Evolutionary conservation across 2,329 filamentous ascomycete genomes (phyloP).

Genomic region (Xenoacremonium recifei): DNA sequence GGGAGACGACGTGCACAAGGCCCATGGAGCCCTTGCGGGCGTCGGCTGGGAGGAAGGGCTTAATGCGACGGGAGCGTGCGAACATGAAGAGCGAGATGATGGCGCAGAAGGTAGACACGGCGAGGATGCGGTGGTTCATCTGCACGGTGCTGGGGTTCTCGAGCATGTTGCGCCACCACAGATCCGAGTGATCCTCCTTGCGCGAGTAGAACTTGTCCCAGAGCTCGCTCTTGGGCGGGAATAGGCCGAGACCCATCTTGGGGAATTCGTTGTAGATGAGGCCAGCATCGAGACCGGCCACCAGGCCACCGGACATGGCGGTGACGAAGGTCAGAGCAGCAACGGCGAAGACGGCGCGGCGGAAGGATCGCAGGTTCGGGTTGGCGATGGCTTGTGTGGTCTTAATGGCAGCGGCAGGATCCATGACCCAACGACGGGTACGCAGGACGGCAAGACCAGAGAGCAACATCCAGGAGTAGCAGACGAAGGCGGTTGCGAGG

Average conservation of each 20-base stretch:
- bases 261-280: conserved; percentile 99
- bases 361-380: conserved; percentile 71
- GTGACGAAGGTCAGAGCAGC: conserved; percentile 80
- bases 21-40: conserved; percentile 72
- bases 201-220: conserved; percentile 85
- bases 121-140: conserved; percentile 90
- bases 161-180: conserved; percentile 96
- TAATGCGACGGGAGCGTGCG: conserved; percentile 62
- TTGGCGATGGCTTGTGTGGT: conserved; percentile 61
- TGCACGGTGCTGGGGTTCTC: conserved; percentile 97
- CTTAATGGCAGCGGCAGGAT: conserved; percentile 62
- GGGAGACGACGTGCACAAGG: conserved; percentile 74
- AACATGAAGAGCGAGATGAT: conserved; percentile 81
- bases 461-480: conserved; percentile 92
- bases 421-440: conserved; percentile 66
- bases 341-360: conserved; percentile 68
- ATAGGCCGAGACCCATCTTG: conserved; percentile 82
- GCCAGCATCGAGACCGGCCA: conserved; percentile 92
- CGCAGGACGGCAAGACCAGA: conserved; percentile 84
- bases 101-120: conserved; percentile 81
- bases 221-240: conserved; percentile 79
- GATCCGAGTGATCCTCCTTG: conserved; percentile 71
- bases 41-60: conserved; percentile 57
- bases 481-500: conserved; percentile 84
- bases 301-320: conserved; percentile 88